These are phyloP conservation scores for Mortierella sp. DNA, from an alignment of 371 early-diverging fungal species.

Conservation along the genomic window DNA sequence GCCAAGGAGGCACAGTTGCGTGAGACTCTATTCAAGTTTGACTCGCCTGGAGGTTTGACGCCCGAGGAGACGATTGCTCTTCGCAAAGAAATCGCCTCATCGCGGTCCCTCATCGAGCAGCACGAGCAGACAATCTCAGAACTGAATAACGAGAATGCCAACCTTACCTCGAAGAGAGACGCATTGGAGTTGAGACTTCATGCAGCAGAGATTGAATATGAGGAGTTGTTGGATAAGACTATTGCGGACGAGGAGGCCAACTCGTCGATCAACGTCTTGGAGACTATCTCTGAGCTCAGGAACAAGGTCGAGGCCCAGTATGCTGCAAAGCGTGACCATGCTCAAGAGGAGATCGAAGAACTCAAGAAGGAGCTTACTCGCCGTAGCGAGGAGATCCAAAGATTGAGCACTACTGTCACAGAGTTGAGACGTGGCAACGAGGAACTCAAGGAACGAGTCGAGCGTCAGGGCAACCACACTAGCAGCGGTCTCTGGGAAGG, in stretches of 20 bases:
- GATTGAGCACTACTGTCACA: constrained; percentile 67
- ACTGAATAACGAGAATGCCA: constrained; percentile 72
- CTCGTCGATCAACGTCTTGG: constrained; percentile 73
- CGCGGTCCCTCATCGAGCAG: constrained; percentile 74
- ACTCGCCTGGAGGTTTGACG: constrained; percentile 63
- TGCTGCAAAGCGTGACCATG: constrained; percentile 78
- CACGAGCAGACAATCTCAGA: constrained; percentile 78
- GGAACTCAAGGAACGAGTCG: constrained; percentile 67
- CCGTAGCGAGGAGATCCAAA: constrained; percentile 81
- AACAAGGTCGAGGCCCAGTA: constrained; percentile 89
- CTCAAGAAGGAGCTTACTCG: constrained; percentile 73
- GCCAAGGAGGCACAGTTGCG: constrained; percentile 84
- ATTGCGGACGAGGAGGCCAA: constrained; percentile 92
- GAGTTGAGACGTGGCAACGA: constrained; percentile 75
- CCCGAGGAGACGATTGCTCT: constrained; percentile 82
- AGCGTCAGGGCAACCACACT: constrained; percentile 53
- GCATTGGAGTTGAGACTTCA: constrained; percentile 84
- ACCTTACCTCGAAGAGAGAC: constrained; percentile 70
- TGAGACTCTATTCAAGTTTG: constrained; percentile 77
- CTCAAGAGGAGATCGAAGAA: constrained; percentile 85
- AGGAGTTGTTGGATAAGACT: constrained; percentile 93
- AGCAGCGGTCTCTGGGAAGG: constrained; percentile 58
- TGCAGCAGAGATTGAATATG: constrained; percentile 88
- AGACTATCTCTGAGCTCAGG: constrained; percentile 83
- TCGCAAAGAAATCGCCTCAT: constrained; percentile 84